Evolutionary conservation across 495 filamentous ascomycete genomes (phyloP).

Genomic region (Sabuloglossum arenarium): DNA sequence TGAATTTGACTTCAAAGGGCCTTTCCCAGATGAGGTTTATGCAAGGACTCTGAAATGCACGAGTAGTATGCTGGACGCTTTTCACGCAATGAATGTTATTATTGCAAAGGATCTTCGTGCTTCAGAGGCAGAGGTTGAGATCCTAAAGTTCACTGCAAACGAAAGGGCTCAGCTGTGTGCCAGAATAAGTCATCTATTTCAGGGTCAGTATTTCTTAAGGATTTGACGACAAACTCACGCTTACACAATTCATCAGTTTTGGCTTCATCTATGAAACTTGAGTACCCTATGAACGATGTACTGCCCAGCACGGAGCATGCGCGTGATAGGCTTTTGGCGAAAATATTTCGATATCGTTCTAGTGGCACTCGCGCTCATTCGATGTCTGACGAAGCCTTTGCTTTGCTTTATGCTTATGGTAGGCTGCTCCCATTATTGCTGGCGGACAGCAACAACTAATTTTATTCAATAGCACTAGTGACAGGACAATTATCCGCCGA

Average conservation of each 20-base stretch:
- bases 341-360: conserved; percentile 59
- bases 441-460: conserved; percentile 10
- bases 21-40: conserved; percentile 54
- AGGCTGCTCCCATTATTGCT: conserved; percentile 15
- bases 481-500: conserved; percentile 48
- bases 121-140: conserved; percentile 55
- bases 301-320: conserved; percentile 63
- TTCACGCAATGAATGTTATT: conserved; percentile 88
- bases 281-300: conserved; percentile 76
- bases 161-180: conserved; percentile 62
- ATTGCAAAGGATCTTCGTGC: conserved; percentile 60
- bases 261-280: conserved; percentile 77
- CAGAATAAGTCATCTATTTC: conserved; percentile 82
- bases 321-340: conserved; percentile 69
- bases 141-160: conserved; percentile 58
- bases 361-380: conserved; percentile 32
- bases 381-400: conserved; percentile 46
- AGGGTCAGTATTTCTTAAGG: conserved; percentile 26
- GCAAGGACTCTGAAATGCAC: conserved; percentile 57
- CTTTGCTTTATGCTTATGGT: conserved; percentile 56
- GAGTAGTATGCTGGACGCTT: conserved; percentile 66
- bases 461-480: conserved; percentile 37
- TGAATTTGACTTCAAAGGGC: conserved; percentile 68
- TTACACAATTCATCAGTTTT: conserved; percentile 34
- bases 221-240: conserved; percentile 1